Evolutionary conservation across 2,329 filamentous ascomycete genomes (phyloP), one percentile per base, ranked within the genome.

Genomic region (Monascus ruber): DNA sequence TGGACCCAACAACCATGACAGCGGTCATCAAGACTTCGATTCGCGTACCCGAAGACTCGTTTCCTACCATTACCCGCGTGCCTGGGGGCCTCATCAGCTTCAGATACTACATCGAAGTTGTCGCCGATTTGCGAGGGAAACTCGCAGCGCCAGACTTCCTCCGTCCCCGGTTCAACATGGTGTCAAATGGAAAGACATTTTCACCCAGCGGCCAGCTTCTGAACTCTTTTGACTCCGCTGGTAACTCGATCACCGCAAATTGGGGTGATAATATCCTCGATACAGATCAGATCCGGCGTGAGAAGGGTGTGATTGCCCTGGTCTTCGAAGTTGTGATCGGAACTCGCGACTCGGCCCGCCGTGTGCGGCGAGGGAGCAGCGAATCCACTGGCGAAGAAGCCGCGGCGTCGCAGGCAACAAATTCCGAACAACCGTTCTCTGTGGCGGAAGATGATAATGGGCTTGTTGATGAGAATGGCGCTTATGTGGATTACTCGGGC

Each of bases 71-170:
- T 45, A 79, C 79, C 26, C 81, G 81, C 39, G 86, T 95, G 0
- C 91, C 91, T 0, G 87, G 89, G 3, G 81, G 85, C 28, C 91
- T 96, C 80, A 91, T 98, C 47, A 87, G 81, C 51, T 96, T 98
- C 68, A 85, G 82, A 49, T 96, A 98, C 55, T 85, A 88, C 49
- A 74, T 95, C 17, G 91, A 98, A 60, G 85, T 95, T 2, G 81
- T 96, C 26, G 77, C 95, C 24, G 91, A 98, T 56, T 72, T 96
- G 0, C 88, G 91, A 35, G 89, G 89, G 31, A 91, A 86, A 56
- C 66, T 95, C 32, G 77, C 81, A 1, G 77, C 77, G n/a, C 78
- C 86, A 37, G 81, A 86, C 52, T 73, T 79, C 33, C 74, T 76
- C 47, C 64, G 79, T 11, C 74, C 73, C 6, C 72, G 69, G 33